These are phyloP conservation scores for Mycena galericulata DNA, from an alignment of 768 basidiomycete species.

Conservation along the genomic window DNA sequence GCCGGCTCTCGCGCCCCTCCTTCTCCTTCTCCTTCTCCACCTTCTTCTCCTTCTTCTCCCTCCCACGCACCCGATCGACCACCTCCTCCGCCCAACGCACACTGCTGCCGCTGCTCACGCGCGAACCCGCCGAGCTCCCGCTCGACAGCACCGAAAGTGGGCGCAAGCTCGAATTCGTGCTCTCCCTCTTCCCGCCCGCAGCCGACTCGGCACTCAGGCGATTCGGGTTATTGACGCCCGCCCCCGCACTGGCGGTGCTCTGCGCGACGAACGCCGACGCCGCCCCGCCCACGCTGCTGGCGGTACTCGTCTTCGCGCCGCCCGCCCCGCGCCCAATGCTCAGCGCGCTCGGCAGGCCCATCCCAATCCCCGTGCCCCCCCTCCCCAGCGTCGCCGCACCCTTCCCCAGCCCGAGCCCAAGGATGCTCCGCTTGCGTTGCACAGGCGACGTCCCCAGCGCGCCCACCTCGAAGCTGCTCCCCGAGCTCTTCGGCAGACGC, in stretches of 20 bases:
- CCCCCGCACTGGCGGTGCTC: conserved; percentile 14
- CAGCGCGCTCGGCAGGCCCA: conserved; percentile 34
- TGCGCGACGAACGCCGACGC: conserved; percentile 39
- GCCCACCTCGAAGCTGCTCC: conserved; percentile 79
- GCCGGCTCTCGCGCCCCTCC: conserved; percentile 56
- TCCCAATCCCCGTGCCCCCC: conserved; percentile 14
- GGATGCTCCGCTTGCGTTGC: conserved; percentile 71
- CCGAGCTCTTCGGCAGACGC: conserved; percentile 60
- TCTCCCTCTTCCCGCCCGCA: conserved; percentile 14
- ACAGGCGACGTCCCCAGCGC: conserved; percentile 59
- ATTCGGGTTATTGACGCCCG: too few relatives aligned
- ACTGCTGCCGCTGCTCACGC: conserved; percentile 61
- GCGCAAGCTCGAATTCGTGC: conserved; percentile 45
- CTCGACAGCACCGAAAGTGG: conserved; percentile 46
- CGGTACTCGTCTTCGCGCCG: conserved; percentile 37
- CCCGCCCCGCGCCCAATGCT: conserved; percentile 29
- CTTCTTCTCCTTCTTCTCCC: conserved; percentile 39
- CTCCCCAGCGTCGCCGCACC: conserved; percentile 12
- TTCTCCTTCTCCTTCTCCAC: conserved; percentile 41
- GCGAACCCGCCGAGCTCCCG: conserved; percentile 54
- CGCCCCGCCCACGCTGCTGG: conserved; percentile 53
- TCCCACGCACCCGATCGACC: conserved; percentile 44
- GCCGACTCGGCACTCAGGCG: conserved; percentile 47
- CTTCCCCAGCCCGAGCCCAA: conserved; percentile 51
- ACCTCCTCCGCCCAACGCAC: conserved; percentile 52